Base-by-base conservation (phyloP, 345 rosid species). In the Pistacia integerrima region DNA sequence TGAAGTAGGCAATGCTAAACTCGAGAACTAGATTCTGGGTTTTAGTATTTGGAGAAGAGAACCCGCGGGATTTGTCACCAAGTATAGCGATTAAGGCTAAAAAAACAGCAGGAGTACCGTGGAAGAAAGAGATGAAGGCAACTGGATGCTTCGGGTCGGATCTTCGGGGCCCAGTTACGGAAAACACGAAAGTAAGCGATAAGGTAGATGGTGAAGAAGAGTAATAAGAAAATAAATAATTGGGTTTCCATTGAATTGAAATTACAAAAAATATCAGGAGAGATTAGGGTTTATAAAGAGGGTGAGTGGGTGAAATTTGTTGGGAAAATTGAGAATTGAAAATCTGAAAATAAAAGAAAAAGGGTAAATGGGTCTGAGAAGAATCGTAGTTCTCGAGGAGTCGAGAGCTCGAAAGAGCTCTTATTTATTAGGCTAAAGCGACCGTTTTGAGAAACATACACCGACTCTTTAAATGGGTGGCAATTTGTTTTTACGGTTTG, bases 81-180 rank as follows among this genome's bases (percentile, higher is more conserved):
- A 87, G 58, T 13, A 94, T 75, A 36, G 98, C 90, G 64, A 55
- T 64, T 67, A 81, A 16, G 80, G 96, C 93, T 9, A 94, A 75
- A 79, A 90, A n/a, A 25, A 88, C 97, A 0, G 97, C 97, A 1
- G 97, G 94, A 0, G 96, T 88, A 20, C 97, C 96, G 72, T 94
- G 97, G 79, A 87, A 87, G 75, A 92, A 76, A 71, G 98, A 94
- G 86, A 94, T 92, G 11, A 89, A 89, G 62, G 82, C 97, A 94
- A 75, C 93, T 89, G 6, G 93, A 85, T 1, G 98, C 96, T 65
- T 92, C 96, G 52, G 94, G 92, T 11, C 97, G 91, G 86, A 83
- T 74, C 76, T 80, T 76, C 67, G 86, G 81, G 72, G 72, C 73
- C 97, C 98, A 94, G 49, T 72, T 70, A 64, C 92, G 92, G 92